These are phyloP conservation scores for Colletotrichum lini DNA, from an alignment of 2,329 filamentous ascomycete species.

Conservation along the genomic window DNA sequence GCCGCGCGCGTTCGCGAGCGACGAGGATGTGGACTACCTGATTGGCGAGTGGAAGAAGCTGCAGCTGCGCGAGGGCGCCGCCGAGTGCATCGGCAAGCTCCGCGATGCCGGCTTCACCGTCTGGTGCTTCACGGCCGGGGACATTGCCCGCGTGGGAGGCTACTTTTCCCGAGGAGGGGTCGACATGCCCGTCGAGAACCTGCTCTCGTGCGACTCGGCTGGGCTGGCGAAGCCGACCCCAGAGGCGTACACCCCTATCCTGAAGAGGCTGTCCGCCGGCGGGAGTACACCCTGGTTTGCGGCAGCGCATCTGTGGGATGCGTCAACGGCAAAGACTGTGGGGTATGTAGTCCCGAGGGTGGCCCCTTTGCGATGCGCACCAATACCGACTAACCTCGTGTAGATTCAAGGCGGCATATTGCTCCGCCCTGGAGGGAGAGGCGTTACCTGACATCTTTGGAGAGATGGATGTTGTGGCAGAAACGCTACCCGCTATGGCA, in stretches of 20 bases:
- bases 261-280: conserved; percentile 56
- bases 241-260: conserved; percentile 60
- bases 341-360: conserved; percentile 50
- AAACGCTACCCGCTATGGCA: conserved; percentile 64
- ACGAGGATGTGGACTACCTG: conserved; percentile 58
- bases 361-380: not conserved
- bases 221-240: conserved; percentile 66
- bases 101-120: conserved; percentile 63
- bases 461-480: conserved; percentile 65
- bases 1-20: conserved; percentile 57
- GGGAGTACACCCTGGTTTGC: conserved; percentile 67
- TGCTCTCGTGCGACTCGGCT: conserved; percentile 65
- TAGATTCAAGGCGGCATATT: conserved; percentile 67
- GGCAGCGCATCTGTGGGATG: conserved; percentile 74
- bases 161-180: conserved; percentile 65
- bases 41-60: conserved; percentile 56
- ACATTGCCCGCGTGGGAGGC: conserved; percentile 62
- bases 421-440: conserved; percentile 49
- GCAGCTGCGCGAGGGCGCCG: conserved; percentile 55
- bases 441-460: conserved; percentile 55
- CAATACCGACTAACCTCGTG: not conserved
- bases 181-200: conserved; percentile 64
- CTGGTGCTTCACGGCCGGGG: conserved; percentile 69
- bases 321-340: conserved; percentile 63
- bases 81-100: conserved; percentile 59